Conservation (phyloP, 176 grass and related monocot species). For the Dendrocalamus sinicus region DNA sequence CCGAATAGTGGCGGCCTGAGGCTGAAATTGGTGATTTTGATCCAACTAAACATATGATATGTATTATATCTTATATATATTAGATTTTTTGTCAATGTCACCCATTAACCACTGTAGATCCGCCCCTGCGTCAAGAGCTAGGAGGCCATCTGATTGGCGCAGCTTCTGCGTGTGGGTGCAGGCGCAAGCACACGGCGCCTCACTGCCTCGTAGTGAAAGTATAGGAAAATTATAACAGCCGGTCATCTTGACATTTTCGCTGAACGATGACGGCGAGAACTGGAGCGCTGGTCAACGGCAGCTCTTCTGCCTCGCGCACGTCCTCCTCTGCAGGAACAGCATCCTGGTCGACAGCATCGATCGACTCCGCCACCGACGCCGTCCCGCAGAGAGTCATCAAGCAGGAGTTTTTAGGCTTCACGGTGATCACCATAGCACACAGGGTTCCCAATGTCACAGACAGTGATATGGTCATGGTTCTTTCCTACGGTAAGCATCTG, state of each 20-base stretch:
- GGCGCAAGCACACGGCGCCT: no score
- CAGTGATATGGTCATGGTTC: constrained; percentile 83
- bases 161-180: no score
- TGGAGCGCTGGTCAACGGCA: constrained; percentile 83
- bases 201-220: no score
- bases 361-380: constrained; percentile 76
- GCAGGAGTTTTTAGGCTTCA: constrained; percentile 71
- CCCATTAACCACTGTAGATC: no score
- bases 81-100: no score
- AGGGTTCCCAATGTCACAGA: constrained; percentile 82
- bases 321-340: constrained; percentile 71
- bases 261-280: constrained; percentile 82
- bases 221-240: no score
- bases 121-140: no score
- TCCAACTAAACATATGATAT: no score
- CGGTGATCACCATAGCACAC: constrained; percentile 85
- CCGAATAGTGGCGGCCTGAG: no score
- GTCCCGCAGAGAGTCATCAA: constrained; percentile 72
- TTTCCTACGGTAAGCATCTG: constrained; percentile 72
- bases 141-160: no score
- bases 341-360: constrained; percentile 86
- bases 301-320: constrained; percentile 76
- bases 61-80: no score
- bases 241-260: constrained; percentile 41
- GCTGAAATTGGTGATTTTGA: no score